Conservation (phyloP, 192 early-diverging fungal genomes). For the Mortierella claussenii region DNA sequence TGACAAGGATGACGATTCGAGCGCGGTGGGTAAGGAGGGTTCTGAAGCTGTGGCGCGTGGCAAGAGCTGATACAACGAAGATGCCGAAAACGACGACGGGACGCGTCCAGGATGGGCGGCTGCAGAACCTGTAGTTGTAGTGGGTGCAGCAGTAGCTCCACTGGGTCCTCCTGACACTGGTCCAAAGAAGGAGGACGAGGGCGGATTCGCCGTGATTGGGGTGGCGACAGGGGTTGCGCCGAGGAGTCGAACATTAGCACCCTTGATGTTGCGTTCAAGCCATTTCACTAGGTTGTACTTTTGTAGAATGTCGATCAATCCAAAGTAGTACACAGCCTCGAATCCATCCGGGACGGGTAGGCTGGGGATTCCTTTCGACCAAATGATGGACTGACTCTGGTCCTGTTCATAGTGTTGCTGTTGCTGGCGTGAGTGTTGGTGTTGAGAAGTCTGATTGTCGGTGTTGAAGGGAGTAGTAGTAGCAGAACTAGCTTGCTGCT, state of each 20-base stretch:
- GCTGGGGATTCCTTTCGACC: slow-evolving; percentile 42
- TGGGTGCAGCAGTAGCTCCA: too few relatives aligned
- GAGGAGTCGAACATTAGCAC: slow-evolving; percentile 37
- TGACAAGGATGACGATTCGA: not conserved
- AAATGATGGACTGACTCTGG: not conserved
- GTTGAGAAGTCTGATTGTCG: not conserved
- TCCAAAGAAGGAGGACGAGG: slow-evolving; percentile 3
- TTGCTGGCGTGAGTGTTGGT: not conserved
- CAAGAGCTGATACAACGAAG: slow-evolving; percentile 38
- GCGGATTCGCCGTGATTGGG: not conserved
- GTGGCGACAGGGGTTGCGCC: slow-evolving; percentile 6
- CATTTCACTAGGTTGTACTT: slow-evolving; percentile 44
- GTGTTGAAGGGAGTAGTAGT: too few relatives aligned
- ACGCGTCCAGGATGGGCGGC: too few relatives aligned
- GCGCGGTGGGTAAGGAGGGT: slow-evolving; percentile 15
- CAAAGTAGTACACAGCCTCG: slow-evolving; percentile 48
- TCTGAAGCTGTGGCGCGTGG: slow-evolving; percentile 33
- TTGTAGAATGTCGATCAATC: slow-evolving; percentile 46
- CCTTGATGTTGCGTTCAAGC: slow-evolving; percentile 42
- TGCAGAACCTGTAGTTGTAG: too few relatives aligned
- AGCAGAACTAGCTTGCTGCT: too few relatives aligned
- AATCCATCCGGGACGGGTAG: slow-evolving; percentile 17
- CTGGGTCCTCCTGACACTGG: not conserved
- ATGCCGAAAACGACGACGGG: slow-evolving; percentile 15
- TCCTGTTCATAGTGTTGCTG: not conserved